Percentiles rank a stretch among this genome's conserved stretches.
Evolutionary conservation across 805 yeast species (phyloP).

Genomic region (Kockiozyma suomiensis): DNA sequence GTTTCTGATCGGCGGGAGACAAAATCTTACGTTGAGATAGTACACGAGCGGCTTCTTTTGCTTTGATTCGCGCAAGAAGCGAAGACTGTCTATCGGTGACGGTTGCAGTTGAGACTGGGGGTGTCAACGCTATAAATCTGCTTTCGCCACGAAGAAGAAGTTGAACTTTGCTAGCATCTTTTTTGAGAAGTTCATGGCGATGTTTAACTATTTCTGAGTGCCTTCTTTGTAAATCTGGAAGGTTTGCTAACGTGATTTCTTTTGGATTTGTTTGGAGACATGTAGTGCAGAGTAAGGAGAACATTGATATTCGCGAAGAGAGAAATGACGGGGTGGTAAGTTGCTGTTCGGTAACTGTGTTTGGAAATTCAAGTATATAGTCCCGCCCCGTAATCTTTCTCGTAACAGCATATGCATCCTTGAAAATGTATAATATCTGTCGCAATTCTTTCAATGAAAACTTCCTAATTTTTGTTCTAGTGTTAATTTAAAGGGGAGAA

Average conservation of each 20-base stretch:
- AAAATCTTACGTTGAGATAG: background rate
- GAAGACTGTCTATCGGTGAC: slow-evolving; percentile 6
- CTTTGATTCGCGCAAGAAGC: slow-evolving; percentile 3
- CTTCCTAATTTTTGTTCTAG: background rate
- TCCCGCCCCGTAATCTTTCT: background rate
- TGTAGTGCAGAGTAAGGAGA: background rate
- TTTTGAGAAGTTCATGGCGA: background rate
- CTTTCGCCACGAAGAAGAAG: slow-evolving; percentile 7
- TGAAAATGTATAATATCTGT: background rate
- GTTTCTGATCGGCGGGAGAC: background rate
- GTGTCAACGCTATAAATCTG: background rate
- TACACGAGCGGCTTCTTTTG: background rate
- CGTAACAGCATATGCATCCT: background rate
- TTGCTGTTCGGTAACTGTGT: background rate
- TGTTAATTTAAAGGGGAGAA: background rate
- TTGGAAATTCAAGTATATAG: background rate
- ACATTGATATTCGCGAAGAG: background rate
- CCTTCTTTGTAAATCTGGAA: background rate
- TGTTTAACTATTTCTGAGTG: background rate
- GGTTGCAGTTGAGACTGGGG: background rate
- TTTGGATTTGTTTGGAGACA: background rate
- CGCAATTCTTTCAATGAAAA: background rate
- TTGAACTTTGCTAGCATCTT: slow-evolving; percentile 5
- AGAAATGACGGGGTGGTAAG: background rate
- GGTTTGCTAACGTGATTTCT: background rate